Evolutionary conservation across 2,329 filamentous ascomycete species (phyloP).

Genomic region (Botrytis byssoidea): DNA sequence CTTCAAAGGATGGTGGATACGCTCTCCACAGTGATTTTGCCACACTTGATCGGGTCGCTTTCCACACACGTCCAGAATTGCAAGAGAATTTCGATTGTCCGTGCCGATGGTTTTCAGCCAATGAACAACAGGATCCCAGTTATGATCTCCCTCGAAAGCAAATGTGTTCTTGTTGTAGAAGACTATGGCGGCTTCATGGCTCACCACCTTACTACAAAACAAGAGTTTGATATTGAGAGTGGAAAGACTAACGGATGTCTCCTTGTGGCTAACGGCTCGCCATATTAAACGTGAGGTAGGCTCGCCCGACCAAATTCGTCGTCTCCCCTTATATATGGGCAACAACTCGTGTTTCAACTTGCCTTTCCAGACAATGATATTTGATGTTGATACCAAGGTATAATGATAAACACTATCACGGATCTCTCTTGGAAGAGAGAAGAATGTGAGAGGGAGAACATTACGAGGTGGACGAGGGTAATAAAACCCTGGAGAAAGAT

Average conservation of each 20-base stretch:
- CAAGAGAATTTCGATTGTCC: neutral
- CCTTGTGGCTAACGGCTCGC: neutral
- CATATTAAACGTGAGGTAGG: neutral
- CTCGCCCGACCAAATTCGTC: neutral
- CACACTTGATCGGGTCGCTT: neutral
- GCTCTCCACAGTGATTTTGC: neutral
- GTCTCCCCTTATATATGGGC: neutral
- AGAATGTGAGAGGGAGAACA: neutral
- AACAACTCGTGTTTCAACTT: neutral
- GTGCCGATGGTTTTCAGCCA: neutral
- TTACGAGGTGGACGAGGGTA: neutral
- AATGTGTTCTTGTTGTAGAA: neutral
- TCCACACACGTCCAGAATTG: neutral
- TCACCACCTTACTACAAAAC: neutral
- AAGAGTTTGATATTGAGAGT: neutral
- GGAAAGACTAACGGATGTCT: neutral
- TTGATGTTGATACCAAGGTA: neutral
- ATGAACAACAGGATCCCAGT: neutral
- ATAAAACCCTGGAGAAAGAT: neutral
- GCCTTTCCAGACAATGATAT: neutral
- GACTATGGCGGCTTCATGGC: neutral
- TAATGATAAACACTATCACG: neutral
- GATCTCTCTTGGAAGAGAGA: neutral
- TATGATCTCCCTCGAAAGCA: neutral
- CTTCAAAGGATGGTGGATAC: rapidly evolving